phyloP scores from a whole-genome alignment of 306 rosid genomes.

The Glycine latifolia region DNA sequence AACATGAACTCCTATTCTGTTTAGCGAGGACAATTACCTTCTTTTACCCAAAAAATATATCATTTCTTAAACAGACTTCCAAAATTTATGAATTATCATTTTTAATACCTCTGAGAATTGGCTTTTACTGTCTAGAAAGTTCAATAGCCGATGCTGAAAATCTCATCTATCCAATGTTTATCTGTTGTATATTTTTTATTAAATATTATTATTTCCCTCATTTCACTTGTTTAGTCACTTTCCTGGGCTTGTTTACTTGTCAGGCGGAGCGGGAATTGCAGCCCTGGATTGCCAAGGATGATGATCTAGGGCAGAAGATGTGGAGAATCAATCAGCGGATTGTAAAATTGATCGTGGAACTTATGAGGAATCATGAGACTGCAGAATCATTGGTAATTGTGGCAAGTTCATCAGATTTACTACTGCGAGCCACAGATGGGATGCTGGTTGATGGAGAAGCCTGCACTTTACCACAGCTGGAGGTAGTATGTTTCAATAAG shows the following conservation, averaged over 20 bases:
- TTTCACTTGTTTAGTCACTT: constrained; percentile 53
- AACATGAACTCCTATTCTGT: constrained; percentile 37
- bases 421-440: constrained; percentile 96
- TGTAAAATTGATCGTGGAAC: constrained; percentile 87
- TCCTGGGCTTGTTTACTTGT: constrained; percentile 50
- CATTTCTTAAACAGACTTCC: constrained; percentile 23
- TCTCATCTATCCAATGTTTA: constrained; percentile 32
- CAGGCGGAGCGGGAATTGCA: constrained; percentile 96
- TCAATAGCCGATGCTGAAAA: constrained; percentile 38
- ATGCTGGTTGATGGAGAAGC: constrained; percentile 99
- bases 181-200: constrained; percentile 30
- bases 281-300: constrained; percentile 99
- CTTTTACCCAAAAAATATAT: not conserved
- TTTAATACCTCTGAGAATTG: constrained; percentile 22
- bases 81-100: constrained; percentile 9
- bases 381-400: constrained; percentile 84
- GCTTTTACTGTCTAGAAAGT: constrained; percentile 10
- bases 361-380: constrained; percentile 89
- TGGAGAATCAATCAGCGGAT: constrained; percentile 97
- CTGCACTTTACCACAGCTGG: constrained; percentile 93
- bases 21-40: not conserved
- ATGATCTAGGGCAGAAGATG: constrained; percentile 90
- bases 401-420: constrained; percentile 96
- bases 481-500: constrained; percentile 57
- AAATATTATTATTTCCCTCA: constrained; percentile 33